Evolutionary conservation across 179 eudicot species (phyloP).

Genomic region (Dionaea muscipula): DNA sequence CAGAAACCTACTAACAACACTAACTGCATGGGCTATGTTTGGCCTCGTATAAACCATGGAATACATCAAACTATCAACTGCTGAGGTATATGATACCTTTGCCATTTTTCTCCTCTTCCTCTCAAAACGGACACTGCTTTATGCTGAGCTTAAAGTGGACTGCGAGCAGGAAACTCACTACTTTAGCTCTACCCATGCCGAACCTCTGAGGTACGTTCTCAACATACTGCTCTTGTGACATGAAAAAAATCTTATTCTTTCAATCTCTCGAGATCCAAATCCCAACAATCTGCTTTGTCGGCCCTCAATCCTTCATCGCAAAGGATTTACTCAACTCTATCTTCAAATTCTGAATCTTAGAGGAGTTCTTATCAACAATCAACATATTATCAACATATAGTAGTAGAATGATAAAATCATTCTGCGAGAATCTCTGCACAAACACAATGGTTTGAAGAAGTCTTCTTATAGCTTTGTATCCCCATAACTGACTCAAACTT

Average conservation of each 20-base stretch:
- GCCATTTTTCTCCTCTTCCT: background rate
- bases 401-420: background rate
- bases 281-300: background rate
- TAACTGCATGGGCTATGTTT: background rate
- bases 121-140: background rate
- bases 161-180: background rate
- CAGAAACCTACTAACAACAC: background rate
- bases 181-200: background rate
- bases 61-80: background rate
- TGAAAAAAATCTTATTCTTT: background rate
- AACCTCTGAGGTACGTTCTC: background rate
- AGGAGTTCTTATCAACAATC: background rate
- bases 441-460: background rate
- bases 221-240: background rate
- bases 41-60: background rate
- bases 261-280: background rate
- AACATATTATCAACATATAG: background rate
- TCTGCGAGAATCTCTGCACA: background rate
- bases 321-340: background rate
- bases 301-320: slow-evolving; percentile 2
- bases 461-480: background rate
- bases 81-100: background rate
- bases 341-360: background rate
- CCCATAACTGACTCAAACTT: background rate
- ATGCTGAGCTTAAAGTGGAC: background rate